Evolutionary conservation across 1,284 basidiomycete genomes (phyloP), one percentile per base, ranked within the genome.

Genomic region (Ganoderma lucidum): DNA sequence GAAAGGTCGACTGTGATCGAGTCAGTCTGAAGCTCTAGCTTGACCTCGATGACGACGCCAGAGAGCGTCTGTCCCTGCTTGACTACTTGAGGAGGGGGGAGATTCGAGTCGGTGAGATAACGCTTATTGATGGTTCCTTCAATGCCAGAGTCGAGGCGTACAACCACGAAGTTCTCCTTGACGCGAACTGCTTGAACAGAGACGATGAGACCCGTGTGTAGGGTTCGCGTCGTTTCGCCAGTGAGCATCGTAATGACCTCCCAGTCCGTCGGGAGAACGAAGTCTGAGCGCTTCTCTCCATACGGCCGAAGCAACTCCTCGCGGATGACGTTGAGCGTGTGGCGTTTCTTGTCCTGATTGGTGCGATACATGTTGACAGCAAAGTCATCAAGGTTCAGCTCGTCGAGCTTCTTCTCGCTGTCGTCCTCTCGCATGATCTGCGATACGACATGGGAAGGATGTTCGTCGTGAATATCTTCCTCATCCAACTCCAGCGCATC

Each of bases 311-410:
- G 84, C n/a, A 99, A 84, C 80, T 99, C 98, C 63, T 91, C 86
- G 44, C 94, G 92, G 78, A 99, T 98, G 70, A 96, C 87, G 78
- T 95, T 93, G 44, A 99, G 86, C 0, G 94, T 94, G 74, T 96
- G 89, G 10, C 96, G 91, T 82, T 98, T 98, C 78, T 91, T 91
- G 64, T 96, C 93, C 71, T 92, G 86, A 75, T 94, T 94, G 23
- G 90, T 89, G 74, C 94, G 88, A 76, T 92, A 93, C 76, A 99
- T 90, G 81, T 95, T 97, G 80, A 93, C 90, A 6, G 97, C 97
- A 78, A 99, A 99, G 79, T 99, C 96, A 80, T 99, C 97, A 73
- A 99, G 84, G 78, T 96, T 97, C 69, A 99, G 90, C 74, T 97
- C 96, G 67, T 92, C 88, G 23, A 99, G 85, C 82, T 97, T 98